Base-by-base conservation (phyloP, 2,329 filamentous ascomycete genomes). In the Fragosphaeria purpurea region DNA sequence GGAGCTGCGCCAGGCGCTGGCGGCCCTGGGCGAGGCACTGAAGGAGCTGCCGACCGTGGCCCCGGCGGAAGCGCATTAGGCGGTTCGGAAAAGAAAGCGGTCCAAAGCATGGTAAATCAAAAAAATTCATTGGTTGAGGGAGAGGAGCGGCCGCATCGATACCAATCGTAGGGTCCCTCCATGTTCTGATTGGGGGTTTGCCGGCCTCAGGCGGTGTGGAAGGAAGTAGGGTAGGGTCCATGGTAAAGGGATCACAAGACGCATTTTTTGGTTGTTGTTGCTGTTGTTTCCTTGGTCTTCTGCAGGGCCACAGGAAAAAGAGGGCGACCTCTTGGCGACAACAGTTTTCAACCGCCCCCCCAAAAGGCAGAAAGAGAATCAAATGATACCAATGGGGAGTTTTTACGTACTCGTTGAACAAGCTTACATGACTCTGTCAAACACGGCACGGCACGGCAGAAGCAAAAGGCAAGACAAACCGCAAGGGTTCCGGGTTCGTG, bases 21-120 rank as follows among this genome's bases (percentile, higher is more conserved):
- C 67, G 48, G 91, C 93, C 62, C 95, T 98, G 63, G 77, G 82
- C 55, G 83, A 90, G 63, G 83, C 91, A 11, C 75, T 96, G 61
- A 74, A 77, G 58, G 90, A 96, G 68, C 76, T 98, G 48, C 89
- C 90, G 3, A 82, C 63, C 6, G 68, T 83, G 53, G 77, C 81
- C 66, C 62, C 62, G 58, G 60, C 63, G 62, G 53, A 65, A 53
- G 60, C 37, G 7, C 64, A 67, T 50, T 67, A 59, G 52, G 35
- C 13, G 30, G 35, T 35, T 11, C 34, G 10, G 31, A 13, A 37
- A 10, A 30, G 30, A 33, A 7, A 32, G 10, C 11, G 7, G 6
- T 35, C 11, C 10, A 12, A 5, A 46, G 44, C 9, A 11, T 11
- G 37, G 44, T 33, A 13, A 45, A 34, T 30, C 12, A 48, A 13